Conservation (phyloP, 148 eudicot genomes). For the Pouteria glomerata region DNA sequence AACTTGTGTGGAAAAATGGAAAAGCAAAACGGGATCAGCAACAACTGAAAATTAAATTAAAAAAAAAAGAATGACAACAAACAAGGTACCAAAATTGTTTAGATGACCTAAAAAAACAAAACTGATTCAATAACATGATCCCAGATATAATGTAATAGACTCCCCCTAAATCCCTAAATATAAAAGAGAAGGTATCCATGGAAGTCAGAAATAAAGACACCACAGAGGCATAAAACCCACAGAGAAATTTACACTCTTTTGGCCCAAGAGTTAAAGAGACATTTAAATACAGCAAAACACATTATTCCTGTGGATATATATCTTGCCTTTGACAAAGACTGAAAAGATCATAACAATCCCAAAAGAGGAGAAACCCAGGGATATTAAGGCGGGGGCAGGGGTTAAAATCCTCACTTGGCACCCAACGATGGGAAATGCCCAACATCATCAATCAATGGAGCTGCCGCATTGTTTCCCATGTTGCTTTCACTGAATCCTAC, state of each 20-base stretch:
- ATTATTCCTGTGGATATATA: conserved; percentile 26
- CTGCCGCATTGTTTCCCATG: conserved; percentile 20
- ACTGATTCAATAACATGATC: conserved; percentile 9
- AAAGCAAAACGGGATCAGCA: no score
- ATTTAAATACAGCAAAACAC: conserved; percentile 23
- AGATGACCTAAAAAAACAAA: conserved; percentile 9
- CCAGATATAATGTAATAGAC: not conserved
- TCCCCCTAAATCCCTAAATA: conserved; percentile 3
- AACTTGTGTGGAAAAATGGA: no score
- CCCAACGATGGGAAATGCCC: conserved; percentile 47
- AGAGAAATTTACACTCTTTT: conserved; percentile 30
- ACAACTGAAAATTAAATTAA: not conserved
- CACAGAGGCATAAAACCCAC: conserved; percentile 13
- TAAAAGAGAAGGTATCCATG: conserved; percentile 3
- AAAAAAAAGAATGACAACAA: not conserved
- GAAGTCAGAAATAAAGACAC: conserved; percentile 12
- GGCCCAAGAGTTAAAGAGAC: not conserved
- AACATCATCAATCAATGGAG: conserved; percentile 45
- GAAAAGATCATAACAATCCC: conserved; percentile 16
- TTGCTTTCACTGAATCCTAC: conserved; percentile 39
- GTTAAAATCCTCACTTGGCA: conserved; percentile 33
- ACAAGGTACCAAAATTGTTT: conserved; percentile 9
- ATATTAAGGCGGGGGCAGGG: no score
- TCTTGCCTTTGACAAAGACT: conserved; percentile 11
- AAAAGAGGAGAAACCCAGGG: conserved; percentile 18